These are phyloP conservation scores for Mrakia gelida DNA, from an alignment of 768 basidiomycete species.

Conservation along the genomic window DNA sequence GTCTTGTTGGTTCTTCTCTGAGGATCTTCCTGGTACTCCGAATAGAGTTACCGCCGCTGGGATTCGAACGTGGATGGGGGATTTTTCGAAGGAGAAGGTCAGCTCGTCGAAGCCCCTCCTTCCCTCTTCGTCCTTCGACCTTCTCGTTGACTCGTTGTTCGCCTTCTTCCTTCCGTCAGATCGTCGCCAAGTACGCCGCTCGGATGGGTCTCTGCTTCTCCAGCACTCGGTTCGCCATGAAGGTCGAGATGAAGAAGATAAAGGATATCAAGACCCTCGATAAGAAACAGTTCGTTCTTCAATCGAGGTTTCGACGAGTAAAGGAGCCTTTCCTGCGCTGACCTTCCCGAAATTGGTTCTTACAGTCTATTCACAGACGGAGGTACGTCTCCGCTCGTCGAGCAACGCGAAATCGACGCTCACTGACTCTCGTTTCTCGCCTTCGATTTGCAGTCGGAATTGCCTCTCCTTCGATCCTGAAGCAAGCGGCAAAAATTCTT, in stretches of 20 bases:
- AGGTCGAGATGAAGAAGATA: conserved; percentile 12
- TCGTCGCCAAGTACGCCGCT: conserved; percentile 42
- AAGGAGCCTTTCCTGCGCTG: not conserved
- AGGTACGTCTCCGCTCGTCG: too few species aligned
- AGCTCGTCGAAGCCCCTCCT: not conserved
- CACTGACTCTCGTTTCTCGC: too few species aligned
- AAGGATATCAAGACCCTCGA: conserved; percentile 1
- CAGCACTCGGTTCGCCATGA: conserved; percentile 40
- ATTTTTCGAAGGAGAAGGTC: conserved; percentile 39
- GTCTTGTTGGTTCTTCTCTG: conserved; percentile 43
- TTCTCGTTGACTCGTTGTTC: not conserved
- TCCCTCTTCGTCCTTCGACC: not conserved
- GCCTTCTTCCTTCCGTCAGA: not conserved
- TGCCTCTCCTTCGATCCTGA: conserved; percentile 38
- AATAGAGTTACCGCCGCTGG: not conserved
- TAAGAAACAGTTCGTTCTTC: too few species aligned
- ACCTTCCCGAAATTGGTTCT: not conserved
- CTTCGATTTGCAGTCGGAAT: conserved; percentile 34
- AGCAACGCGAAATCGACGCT: too few species aligned
- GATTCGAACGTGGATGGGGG: conserved; percentile 41
- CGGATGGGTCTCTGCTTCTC: conserved; percentile 41
- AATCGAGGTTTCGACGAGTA: too few species aligned
- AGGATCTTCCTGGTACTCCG: not conserved
- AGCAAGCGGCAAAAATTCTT: conserved; percentile 38
- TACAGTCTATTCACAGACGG: conserved; percentile 42